Evolutionary conservation across 306 rosid genomes (phyloP).

Genomic region (Inga oerstediana): DNA sequence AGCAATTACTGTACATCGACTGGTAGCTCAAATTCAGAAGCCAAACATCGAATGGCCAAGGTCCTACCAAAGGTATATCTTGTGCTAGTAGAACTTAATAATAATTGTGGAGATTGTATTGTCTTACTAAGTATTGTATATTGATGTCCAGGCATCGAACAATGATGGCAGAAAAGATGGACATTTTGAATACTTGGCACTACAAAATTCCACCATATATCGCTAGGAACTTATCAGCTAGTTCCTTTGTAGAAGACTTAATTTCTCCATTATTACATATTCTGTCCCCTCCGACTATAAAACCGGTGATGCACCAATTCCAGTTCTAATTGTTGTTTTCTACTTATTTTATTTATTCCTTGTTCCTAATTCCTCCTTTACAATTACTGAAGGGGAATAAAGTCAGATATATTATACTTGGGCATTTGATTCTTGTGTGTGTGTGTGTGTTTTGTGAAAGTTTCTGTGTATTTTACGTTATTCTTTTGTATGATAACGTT

Average conservation of each 20-base stretch:
- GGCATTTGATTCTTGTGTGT: neutral
- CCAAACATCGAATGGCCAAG: conserved; percentile 95
- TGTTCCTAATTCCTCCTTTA: conserved; percentile 21
- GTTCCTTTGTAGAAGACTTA: conserved; percentile 76
- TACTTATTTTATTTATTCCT: neutral
- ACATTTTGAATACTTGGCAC: conserved; percentile 77
- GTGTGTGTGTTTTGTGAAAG: too few relatives aligned
- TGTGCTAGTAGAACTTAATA: conserved; percentile 32
- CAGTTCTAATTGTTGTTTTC: conserved; percentile 1
- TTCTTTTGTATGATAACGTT: conserved; percentile 3
- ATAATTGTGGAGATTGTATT: conserved; percentile 16
- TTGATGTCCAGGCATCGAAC: conserved; percentile 65
- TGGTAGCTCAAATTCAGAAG: conserved; percentile 87
- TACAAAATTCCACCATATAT: conserved; percentile 66
- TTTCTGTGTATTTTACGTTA: neutral
- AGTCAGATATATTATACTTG: conserved; percentile 17
- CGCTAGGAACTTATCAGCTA: conserved; percentile 74
- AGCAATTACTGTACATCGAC: conserved; percentile 62
- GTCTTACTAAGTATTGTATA: conserved; percentile 28
- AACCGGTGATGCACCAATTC: conserved; percentile 67
- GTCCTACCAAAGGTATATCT: conserved; percentile 71
- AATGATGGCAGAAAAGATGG: conserved; percentile 64
- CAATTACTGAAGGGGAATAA: neutral
- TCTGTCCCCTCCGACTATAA: conserved; percentile 77
- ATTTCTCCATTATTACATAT: conserved; percentile 81